phyloP scores from a whole-genome alignment of 2,329 filamentous ascomycete species.

The Bipolaris sorokiniana region DNA sequence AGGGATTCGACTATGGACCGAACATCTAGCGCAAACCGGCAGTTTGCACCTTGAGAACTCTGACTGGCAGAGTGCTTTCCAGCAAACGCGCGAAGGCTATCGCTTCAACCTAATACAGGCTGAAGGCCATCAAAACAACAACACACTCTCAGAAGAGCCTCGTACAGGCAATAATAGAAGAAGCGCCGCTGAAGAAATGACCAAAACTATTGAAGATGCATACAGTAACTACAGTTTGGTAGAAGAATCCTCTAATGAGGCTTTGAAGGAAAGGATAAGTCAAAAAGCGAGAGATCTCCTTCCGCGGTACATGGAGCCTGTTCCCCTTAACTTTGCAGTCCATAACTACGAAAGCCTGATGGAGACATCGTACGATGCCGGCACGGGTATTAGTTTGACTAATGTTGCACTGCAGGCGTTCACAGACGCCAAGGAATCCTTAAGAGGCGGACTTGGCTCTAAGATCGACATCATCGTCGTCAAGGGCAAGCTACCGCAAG shows the following conservation, averaged over 20 bases:
- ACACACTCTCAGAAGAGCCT: not conserved
- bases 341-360: slow-evolving; percentile 17
- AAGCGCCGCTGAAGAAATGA: slow-evolving; percentile 14
- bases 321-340: slow-evolving; percentile 15
- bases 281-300: slow-evolving; percentile 18
- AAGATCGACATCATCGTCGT: slow-evolving; percentile 7
- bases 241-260: slow-evolving; percentile 6
- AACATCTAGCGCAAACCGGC: slow-evolving; percentile 1
- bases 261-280: slow-evolving; percentile 13
- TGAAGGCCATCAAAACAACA: not conserved
- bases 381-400: slow-evolving; percentile 5
- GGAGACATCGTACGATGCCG: slow-evolving; percentile 8
- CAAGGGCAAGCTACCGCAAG: not conserved
- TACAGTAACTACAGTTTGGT: slow-evolving; percentile 4
- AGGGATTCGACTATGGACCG: slow-evolving; percentile 3
- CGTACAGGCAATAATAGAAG: slow-evolving; percentile 3
- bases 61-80: slow-evolving; percentile 1
- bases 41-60: not conserved
- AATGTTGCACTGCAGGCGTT: slow-evolving; percentile 11
- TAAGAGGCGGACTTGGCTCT: slow-evolving; percentile 1
- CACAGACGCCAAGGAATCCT: slow-evolving; percentile 6
- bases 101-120: not conserved
- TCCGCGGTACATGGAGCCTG: slow-evolving; percentile 12
- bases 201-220: slow-evolving; percentile 4
- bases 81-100: slow-evolving; percentile 1